Evolutionary conservation across 257 asterid species (phyloP).

Genomic region (Przewalskia tangutica): DNA sequence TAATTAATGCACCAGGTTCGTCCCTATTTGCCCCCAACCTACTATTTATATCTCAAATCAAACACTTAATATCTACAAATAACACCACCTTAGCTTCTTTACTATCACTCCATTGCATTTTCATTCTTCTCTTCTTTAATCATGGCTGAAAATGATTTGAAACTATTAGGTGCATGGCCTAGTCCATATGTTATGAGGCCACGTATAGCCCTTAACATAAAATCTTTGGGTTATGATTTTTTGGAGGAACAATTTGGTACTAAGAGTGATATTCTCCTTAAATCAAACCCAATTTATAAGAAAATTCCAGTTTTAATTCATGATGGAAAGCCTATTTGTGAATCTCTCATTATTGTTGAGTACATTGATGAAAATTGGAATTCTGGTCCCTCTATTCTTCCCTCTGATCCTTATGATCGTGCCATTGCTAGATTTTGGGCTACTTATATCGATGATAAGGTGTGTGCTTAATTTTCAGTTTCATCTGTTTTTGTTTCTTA

Average conservation of each 20-base stretch:
- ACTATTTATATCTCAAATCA: not conserved
- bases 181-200: conserved; percentile 22
- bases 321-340: conserved; percentile 13
- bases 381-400: conserved; percentile 10
- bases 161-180: conserved; percentile 25
- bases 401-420: conserved; percentile 23
- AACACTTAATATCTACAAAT: not conserved
- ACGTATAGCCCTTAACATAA: conserved; percentile 20
- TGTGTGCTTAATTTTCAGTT: not conserved
- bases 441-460: conserved; percentile 22
- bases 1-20: not conserved
- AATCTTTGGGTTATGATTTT: conserved; percentile 17
- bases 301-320: conserved; percentile 28
- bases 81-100: no score
- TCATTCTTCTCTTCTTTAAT: not conserved
- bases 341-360: conserved; percentile 23
- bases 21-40: not conserved
- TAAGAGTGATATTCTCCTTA: conserved; percentile 23
- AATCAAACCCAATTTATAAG: conserved; percentile 30
- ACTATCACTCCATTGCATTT: not conserved
- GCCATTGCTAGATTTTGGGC: conserved; percentile 29
- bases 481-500: not conserved
- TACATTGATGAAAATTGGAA: conserved; percentile 29
- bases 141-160: conserved; percentile 11
- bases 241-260: conserved; percentile 16